Conservation (phyloP, 2,329 filamentous ascomycete genomes). For the Phialophora verrucosa region DNA sequence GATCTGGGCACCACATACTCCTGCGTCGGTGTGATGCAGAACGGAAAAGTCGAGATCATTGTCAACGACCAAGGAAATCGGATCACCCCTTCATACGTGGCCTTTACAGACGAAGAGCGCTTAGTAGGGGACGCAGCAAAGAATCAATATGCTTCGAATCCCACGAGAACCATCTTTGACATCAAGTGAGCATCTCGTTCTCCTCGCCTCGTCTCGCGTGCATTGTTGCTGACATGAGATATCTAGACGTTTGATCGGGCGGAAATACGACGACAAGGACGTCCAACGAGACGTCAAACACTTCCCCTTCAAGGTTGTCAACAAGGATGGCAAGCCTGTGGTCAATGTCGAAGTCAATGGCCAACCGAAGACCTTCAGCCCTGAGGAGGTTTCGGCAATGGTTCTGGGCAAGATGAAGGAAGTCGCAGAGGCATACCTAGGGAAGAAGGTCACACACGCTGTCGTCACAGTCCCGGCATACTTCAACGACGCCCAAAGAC, state of each 20-base stretch:
- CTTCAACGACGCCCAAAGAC: conserved; percentile 98
- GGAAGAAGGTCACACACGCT: conserved; percentile 65
- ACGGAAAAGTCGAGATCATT: conserved; percentile 92
- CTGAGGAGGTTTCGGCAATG: conserved; percentile 71
- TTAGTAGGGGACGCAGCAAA: conserved; percentile 97
- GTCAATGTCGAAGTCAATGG: conserved; percentile 71
- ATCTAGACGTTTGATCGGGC: conserved; percentile 77
- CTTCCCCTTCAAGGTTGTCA: conserved; percentile 93
- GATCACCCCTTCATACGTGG: conserved; percentile 93
- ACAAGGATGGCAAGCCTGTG: conserved; percentile 87
- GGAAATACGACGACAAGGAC: conserved; percentile 82
- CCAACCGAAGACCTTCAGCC: conserved; percentile 66
- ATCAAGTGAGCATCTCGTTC: conserved; percentile 72
- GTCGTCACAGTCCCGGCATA: conserved; percentile 95
- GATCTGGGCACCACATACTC: conserved; percentile 87
- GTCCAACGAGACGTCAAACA: conserved; percentile 95
- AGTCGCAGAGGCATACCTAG: conserved; percentile 66
- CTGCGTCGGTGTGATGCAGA: conserved; percentile 95
- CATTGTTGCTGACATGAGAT: conserved; percentile 15
- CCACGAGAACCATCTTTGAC: conserved; percentile 76
- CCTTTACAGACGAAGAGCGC: conserved; percentile 95
- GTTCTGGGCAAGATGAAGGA: conserved; percentile 72
- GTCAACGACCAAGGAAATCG: conserved; percentile 97
- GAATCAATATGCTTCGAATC: conserved; percentile 88
- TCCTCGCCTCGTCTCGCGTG: neutral